Evolutionary conservation across 164 flowering plant species (phyloP), one percentile per base, ranked within the genome.

Genomic region (Kalanchoe fedtschenkoi): DNA sequence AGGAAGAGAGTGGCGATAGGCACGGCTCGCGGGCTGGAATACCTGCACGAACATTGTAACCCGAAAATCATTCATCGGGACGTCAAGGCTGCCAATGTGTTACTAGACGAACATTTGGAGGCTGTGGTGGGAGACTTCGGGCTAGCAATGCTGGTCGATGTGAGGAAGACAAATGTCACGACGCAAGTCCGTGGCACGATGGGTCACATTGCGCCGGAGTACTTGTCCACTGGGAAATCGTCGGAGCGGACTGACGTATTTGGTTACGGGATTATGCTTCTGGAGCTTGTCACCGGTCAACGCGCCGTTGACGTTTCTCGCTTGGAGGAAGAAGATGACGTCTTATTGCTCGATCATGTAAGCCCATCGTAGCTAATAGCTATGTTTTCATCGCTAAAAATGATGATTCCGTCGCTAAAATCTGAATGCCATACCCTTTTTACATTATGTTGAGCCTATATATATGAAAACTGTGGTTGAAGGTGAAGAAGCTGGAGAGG

Each of bases 141-240:
- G 57, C 68, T 91, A 59, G 97, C 97, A 30, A 88, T 88, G 74
- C 69, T 91, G 68, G 95, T 91, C 28, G 97, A 91, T 72, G 93
- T 85, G 58, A 75, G 88, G 44, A 78, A 78, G 72, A 86, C 93
- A 53, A 86, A 88, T 65, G 96, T 91, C 54, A 91, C 96, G 10
- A 91, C 97, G 60, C 93, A 88, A 76, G 95, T 91, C 74, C 88
- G 96, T 57, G 97, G 97, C 43, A 91, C 97, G 29, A 87, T 91
- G 91, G 97, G 97, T 51, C 97, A 88, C 71, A 91, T 91, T 62
- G 97, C 97, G 37, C 97, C 96, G 7, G 97, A 91, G 66, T 91
- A 91, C 73, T 68, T 91, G 72, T 91, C 97, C 34, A 91, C 97
- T 10, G 97, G 97, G 46, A 88, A 85, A 70, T 91, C 97, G 53